Evolutionary conservation across 805 yeast species (phyloP), one percentile per base, ranked within the genome.

Genomic region (Candida ovalis): DNA sequence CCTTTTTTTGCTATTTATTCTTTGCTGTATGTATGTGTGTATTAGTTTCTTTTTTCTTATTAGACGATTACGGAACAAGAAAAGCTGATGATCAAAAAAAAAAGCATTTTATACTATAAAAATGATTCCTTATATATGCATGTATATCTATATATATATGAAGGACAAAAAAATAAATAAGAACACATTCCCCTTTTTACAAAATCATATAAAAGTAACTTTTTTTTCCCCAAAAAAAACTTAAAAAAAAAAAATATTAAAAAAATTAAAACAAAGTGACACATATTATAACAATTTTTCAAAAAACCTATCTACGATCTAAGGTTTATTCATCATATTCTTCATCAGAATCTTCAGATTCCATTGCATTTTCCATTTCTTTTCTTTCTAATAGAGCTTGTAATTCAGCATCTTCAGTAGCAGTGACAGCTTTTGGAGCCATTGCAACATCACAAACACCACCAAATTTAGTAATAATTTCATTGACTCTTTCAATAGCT

Each of bases 371-470:
- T 68, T 88, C 97, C 65, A 85, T 77, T 74, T 89, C 97, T 67
- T 89, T 88, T 66, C 88, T 81, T 73, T 92, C 97, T 81, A 94
- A 83, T 57, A 94, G 80, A 52, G 96, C 96, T 71, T 90, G 96
- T 64, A 94, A 81, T 73, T 91, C 97, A 51, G 97, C 98, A 69
- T 94, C 99, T 69, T 94, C 99, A 51, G 94, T 88, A 52, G 96
- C 98, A 48, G 97, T 90, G 57, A 94, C 98, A 39, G 98, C 97
- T 81, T 91, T 92, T 65, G 99, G 98, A 61, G 96, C 92, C 97
- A 92, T 92, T 46, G 95, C 90, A 55, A 92, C 86, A 58, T 87
- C 88, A 68, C 96, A 86, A 49, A 81, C 79, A 64, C 99, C 99
- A 46, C 89, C 96, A 47, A 80, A 77, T 19, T 77, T 74, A 51